Conservation (phyloP, 208 protist genomes). For the Acanthamoeba polyphaga region DNA sequence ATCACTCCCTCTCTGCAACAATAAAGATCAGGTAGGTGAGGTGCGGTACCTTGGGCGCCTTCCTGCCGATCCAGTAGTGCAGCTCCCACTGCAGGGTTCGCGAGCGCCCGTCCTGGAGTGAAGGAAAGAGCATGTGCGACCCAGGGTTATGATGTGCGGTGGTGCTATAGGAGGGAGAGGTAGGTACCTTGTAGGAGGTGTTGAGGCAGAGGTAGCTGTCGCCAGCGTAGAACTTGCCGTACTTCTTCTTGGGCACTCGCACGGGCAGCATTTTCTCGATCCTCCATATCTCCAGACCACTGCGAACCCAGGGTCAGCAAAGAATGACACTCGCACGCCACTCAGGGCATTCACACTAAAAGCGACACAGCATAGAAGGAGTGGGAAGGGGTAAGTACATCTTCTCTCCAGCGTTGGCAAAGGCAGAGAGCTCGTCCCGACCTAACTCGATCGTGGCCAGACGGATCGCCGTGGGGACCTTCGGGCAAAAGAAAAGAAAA, state of each 20-base stretch:
- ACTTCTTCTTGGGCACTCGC: conserved; percentile 74
- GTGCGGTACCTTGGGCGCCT: conserved; percentile 53
- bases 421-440: conserved; percentile 19
- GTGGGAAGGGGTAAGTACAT: background rate
- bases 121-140: background rate
- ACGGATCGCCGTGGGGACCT: conserved; percentile 36
- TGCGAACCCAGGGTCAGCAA: conserved; percentile 27
- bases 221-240: conserved; percentile 89
- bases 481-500: background rate
- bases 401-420: conserved; percentile 47
- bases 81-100: conserved; percentile 63
- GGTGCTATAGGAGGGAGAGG: background rate
- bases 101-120: background rate
- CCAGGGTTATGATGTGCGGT: background rate
- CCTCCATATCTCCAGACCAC: conserved; percentile 89
- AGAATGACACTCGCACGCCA: background rate
- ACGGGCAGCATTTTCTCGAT: conserved; percentile 91
- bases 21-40: no score
- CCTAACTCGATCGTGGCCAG: conserved; percentile 50
- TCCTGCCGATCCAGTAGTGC: conserved; percentile 51
- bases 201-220: conserved; percentile 91
- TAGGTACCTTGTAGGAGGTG: background rate
- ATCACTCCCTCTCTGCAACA: background rate
- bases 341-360: background rate
- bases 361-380: background rate